These are phyloP conservation scores for Globisporangium parvum DNA, from an alignment of 352 stramenopile genomes.

Conservation along the genomic window DNA sequence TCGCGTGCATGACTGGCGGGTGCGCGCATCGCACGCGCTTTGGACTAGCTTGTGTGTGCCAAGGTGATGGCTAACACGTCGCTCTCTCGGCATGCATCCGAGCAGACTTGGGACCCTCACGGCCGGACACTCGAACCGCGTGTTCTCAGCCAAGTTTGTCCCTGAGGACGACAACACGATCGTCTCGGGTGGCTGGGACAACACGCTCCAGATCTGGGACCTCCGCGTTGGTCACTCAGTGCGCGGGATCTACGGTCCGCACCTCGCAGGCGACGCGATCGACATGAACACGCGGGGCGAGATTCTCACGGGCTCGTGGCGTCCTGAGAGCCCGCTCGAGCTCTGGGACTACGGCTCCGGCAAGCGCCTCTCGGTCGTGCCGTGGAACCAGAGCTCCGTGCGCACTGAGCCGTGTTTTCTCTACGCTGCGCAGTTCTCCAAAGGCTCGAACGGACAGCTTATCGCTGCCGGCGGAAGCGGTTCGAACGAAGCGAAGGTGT, in stretches of 20 bases:
- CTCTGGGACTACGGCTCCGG: constrained; percentile 88
- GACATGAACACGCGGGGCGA: constrained; percentile 68
- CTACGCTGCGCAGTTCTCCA: constrained; percentile 87
- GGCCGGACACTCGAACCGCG: constrained; percentile 87
- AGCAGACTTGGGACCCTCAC: constrained; percentile 46
- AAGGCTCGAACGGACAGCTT: constrained; percentile 52
- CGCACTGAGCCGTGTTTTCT: constrained; percentile 79
- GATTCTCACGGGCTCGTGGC: constrained; percentile 89
- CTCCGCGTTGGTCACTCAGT: constrained; percentile 80
- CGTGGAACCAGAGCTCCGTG: constrained; percentile 84
- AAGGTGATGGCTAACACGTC: too few species aligned
- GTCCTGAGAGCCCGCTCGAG: constrained; percentile 86
- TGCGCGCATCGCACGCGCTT: neutral
- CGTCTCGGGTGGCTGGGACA: constrained; percentile 89
- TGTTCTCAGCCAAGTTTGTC: constrained; percentile 89
- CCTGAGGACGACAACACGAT: constrained; percentile 77
- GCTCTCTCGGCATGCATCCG: too few species aligned
- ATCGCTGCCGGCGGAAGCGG: constrained; percentile 84
- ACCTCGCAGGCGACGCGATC: constrained; percentile 76
- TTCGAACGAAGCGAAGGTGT: constrained; percentile 90
- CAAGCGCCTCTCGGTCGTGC: constrained; percentile 65
- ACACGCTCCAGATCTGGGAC: constrained; percentile 93
- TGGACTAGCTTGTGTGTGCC: neutral
- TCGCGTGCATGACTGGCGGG: constrained; percentile 66
- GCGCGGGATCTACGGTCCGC: constrained; percentile 87